A percentile compares a stretch with the other conserved stretches of the same genome.
Conservation (phyloP, 2,329 filamentous ascomycete species). For the Atkinsonella texensis region DNA sequence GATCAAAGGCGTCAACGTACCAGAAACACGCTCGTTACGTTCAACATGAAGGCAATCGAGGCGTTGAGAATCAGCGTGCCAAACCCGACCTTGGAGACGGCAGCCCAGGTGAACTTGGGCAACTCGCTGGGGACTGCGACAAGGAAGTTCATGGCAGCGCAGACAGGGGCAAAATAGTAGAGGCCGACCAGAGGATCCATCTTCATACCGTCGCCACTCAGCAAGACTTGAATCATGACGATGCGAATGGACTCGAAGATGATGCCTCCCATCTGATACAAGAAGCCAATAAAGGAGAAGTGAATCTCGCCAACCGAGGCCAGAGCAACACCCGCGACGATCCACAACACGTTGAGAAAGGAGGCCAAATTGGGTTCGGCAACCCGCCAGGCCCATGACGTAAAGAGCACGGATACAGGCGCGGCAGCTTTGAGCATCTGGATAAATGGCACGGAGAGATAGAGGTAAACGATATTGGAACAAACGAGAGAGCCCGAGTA, state of each 20-base stretch:
- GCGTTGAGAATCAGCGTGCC: conserved; percentile 60
- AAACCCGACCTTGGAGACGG: conserved; percentile 54
- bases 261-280: conserved; percentile 64
- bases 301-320: conserved; percentile 53
- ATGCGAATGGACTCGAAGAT: conserved; percentile 70
- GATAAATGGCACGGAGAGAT: conserved; percentile 56
- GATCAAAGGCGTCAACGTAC: conserved; percentile 29
- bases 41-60: conserved; percentile 66
- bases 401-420: conserved; percentile 53
- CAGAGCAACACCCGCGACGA: conserved; percentile 39
- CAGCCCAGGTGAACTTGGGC: conserved; percentile 49
- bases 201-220: conserved; percentile 64
- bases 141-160: conserved; percentile 66
- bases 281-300: conserved; percentile 53
- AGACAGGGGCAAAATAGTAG: conserved; percentile 83
- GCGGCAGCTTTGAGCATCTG: conserved; percentile 61
- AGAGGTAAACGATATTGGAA: conserved; percentile 56
- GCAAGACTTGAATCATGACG: conserved; percentile 75
- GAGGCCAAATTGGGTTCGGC: conserved; percentile 32
- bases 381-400: conserved; percentile 48
- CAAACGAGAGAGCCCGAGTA: conserved; percentile 55
- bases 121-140: conserved; percentile 60
- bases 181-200: conserved; percentile 83
- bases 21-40: conserved; percentile 76
- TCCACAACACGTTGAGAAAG: conserved; percentile 37